Evolutionary conservation across 1,284 basidiomycete genomes (phyloP), one percentile per base, ranked within the genome.

Genomic region (Phaffia rhodozyma): DNA sequence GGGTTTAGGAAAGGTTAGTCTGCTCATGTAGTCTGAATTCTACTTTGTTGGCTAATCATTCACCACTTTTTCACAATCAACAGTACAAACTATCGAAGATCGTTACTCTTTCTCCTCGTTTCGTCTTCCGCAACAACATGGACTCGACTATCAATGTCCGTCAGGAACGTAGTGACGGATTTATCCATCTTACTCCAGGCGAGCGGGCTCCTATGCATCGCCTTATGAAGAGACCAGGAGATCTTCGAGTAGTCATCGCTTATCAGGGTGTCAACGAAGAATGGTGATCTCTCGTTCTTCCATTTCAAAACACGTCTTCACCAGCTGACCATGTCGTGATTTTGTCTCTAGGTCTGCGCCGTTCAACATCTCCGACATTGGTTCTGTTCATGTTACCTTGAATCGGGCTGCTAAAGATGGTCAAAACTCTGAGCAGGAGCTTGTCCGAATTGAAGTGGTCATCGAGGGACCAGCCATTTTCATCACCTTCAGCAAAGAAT

Each of bases 51-150:
- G 4, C 18, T 49, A 16, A 29, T 21, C 47, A 34, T 13, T 32
- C n/a, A n/a, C 6, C 20, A 57, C 60, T 21, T 21, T 56, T 18
- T 38, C 38, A n/a, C 54, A 16, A 43, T 51, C 29, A n/a, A 52
- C 73, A 81, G 80, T 98, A 97, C 77, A 97, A 97, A 74, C 78
- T 98, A 56, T 87, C 87, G 32, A 97, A 97, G 77, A 88, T 97
- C 67, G 86, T 98, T 71, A 96, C 90, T 1, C 78, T 98, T 50
- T 81, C 87, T 6, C 96, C 96, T 18, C 84, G 94, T 32, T 98
- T 94, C 79, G 78, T 97, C 67, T 77, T 98, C 71, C 87, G 87
- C 75, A 99, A 97, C 77, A 81, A 84, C 68, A 81, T 91, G 47
- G 71, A 78, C 5, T 82, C 84, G 62, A 70, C 84, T 0, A 79